Base-by-base conservation (phyloP, 352 stramenopile genomes). In the Phytophthora ohioensis region DNA sequence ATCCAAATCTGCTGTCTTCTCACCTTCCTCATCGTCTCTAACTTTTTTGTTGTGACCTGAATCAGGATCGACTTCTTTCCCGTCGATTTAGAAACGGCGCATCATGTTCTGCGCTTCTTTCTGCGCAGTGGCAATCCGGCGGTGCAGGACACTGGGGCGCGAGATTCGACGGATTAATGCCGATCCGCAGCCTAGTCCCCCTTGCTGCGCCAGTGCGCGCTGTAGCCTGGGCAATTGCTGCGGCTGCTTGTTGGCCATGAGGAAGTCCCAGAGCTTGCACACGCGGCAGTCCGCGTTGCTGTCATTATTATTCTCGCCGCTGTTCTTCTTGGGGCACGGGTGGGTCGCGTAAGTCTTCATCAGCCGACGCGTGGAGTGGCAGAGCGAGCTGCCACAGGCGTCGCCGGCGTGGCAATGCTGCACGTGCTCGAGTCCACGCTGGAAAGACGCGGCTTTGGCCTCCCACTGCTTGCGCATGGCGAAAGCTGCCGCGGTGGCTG, bases 241-340 rank as follows among this genome's bases (percentile, higher is more conserved):
- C 13, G 60, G 36, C 17, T 65, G 62, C 56, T 68, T 67, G 31
- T 62, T 48, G 36, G 76, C 54, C 59, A 85, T 72, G 41, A 93
- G 73, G 61, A 90, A 87, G 34, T 79, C 64, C 84, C 84, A 93
- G 35, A 93, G 79, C 73, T 84, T 88, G 84, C 85, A 93, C n/a
- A 91, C 85, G 54, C 88, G 86, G 76, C 85, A 93, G 49, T 89
- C 72, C 13, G 43, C 53, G 34, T 49, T 57, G 3, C 39, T 54
- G 42, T 41, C 41, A 13, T 61, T 57, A 48, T 27, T 57, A 52
- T 48, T 75, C 31, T 38, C 15, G 17, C 56, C 46, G 42, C 7
- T 59, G 48, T 36, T 62, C 42, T 66, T 72, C 38, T 73, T 75
- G 32, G 71, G 63, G 67, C 85, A 93, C 73, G 80, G 73, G 66